Evolutionary conservation across 129 eudicot genomes (phyloP).

Genomic region (Smallanthus sonchifolius): DNA sequence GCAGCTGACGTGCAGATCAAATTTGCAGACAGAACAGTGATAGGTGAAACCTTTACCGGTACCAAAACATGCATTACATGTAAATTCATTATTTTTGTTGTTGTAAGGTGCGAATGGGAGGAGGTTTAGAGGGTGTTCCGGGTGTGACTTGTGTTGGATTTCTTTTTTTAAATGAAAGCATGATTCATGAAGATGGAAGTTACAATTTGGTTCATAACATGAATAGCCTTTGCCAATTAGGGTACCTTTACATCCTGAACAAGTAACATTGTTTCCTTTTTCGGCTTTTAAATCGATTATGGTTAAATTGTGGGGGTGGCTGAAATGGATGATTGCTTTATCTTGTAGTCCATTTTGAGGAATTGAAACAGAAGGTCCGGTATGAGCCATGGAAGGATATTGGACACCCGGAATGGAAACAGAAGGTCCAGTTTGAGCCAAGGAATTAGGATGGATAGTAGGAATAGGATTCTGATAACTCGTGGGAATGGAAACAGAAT

Average conservation of each 20-base stretch:
- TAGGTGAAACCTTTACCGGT: conserved; percentile 49
- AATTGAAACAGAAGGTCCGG: background rate
- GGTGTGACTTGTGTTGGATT: conserved; percentile 62
- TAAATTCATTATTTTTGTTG: conserved; percentile 26
- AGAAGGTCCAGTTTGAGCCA: background rate
- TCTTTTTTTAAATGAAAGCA: conserved; percentile 30
- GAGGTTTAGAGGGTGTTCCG: conserved; percentile 45
- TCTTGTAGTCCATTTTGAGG: conserved; percentile 1
- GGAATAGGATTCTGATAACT: background rate
- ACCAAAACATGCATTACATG: conserved; percentile 59
- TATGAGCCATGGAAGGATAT: background rate
- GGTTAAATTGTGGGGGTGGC: conserved; percentile 50
- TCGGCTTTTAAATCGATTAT: background rate
- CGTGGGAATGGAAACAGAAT: background rate
- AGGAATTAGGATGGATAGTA: background rate
- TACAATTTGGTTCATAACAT: conserved; percentile 29
- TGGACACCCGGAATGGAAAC: background rate
- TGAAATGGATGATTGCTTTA: conserved; percentile 36
- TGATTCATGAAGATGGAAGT: conserved; percentile 36
- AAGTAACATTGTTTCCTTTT: conserved; percentile 20
- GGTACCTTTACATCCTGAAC: conserved; percentile 42
- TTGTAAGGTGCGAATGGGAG: conserved; percentile 41
- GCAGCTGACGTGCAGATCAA: conserved; percentile 61
- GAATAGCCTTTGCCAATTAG: conserved; percentile 23
- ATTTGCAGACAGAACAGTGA: conserved; percentile 49